Base-by-base conservation (phyloP, 306 rosid species). In the Casuarina equisetifolia region DNA sequence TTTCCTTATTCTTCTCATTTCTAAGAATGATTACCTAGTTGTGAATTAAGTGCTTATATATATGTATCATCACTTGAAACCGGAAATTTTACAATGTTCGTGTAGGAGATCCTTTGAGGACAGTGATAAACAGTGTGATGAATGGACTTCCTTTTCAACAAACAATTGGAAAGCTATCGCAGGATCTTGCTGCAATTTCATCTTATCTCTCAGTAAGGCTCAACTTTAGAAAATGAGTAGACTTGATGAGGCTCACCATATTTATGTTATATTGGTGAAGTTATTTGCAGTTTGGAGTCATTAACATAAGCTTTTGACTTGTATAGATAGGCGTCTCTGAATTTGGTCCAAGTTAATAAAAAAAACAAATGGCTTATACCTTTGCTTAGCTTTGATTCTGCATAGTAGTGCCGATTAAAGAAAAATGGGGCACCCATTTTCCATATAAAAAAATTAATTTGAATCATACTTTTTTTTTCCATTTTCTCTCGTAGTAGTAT, bases 161-260 rank as follows among this genome's bases (percentile, higher is more conserved):
- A 74, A 66, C 86, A 32, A 72, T 91, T 70, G 81, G 80, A 75
- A 84, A 86, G 85, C 86, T 88, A 72, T 79, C 90, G 19, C 87
- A 74, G 74, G 93, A 89, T 80, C 81, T 89, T 76, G 77, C 67
- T 78, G 90, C 79, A 36, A 40, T 89, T 73, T 72, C 91, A 25
- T 84, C 89, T 64, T 82, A 90, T 84, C 86, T 95, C 77, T 84
- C 84, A 15, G 98, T 92, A 92, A 85, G 98, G 77, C 45, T 75
- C 81, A 74, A 25, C 71, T 80, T 38, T 77, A 43, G 3, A 48
- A 58, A 39, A 20, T 38, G 68, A 79, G 66, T 61, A 69, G 48
- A 46, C 51, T 17, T 54, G 61, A 54, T 54, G 32, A 19, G 61
- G 35, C 61, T 19, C 25, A n/a, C 64, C 64, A 58, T 25, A 20